A percentile compares a stretch with the other conserved stretches of the same genome.
Conservation (phyloP, 768 basidiomycete genomes). For the Paxillus ammoniavirescens region DNA sequence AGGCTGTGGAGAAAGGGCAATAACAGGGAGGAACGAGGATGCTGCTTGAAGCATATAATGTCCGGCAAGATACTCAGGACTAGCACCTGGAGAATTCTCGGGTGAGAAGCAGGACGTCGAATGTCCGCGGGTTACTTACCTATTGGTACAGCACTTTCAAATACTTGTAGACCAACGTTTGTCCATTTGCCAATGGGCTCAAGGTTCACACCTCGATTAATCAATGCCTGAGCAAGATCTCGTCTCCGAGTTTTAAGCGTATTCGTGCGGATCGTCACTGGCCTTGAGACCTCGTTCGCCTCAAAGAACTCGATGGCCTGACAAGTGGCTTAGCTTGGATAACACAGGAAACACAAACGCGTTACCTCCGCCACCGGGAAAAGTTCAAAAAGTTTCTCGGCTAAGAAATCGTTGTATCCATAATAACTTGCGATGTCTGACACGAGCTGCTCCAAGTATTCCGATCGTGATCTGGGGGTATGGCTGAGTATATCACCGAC, state of each 20-base stretch:
- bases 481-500: conserved; percentile 6
- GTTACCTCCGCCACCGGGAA: conserved; percentile 90
- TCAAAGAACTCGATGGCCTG: conserved; percentile 99
- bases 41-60: conserved; percentile 99
- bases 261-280: conserved; percentile 97
- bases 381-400: conserved; percentile 90
- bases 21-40: conserved; percentile 98
- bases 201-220: conserved; percentile 95
- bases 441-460: conserved; percentile 86
- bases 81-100: conserved; percentile 58
- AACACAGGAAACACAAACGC: conserved; percentile 5
- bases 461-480: conserved; percentile 70
- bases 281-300: conserved; percentile 92
- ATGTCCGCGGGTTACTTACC: conserved; percentile 42
- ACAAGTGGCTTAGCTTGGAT: background rate
- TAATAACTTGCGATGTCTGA: conserved; percentile 94
- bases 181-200: conserved; percentile 99
- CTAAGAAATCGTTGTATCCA: conserved; percentile 94
- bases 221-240: conserved; percentile 89
- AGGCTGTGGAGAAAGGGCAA: conserved; percentile 89
- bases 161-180: conserved; percentile 97
- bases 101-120: background rate
- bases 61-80: conserved; percentile 97
- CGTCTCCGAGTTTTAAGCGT: conserved; percentile 90
- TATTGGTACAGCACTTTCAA: conserved; percentile 93